phyloP scores from a whole-genome alignment of 108 stramenopile genomes.

The Discostella pseudostelligera region DNA sequence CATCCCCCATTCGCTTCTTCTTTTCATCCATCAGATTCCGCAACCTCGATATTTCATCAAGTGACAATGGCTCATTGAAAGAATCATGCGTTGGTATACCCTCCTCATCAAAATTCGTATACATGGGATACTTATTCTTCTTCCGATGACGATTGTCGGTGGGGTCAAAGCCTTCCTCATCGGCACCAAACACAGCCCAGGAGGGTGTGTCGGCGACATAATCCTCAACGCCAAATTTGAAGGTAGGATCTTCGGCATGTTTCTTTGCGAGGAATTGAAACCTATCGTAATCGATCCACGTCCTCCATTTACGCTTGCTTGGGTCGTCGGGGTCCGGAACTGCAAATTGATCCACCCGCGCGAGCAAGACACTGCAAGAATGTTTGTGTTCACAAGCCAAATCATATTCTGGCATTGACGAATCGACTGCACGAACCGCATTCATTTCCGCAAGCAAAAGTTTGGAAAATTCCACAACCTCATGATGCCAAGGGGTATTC shows the following conservation, averaged over 20 bases:
- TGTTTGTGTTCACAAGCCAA: constrained; percentile 95
- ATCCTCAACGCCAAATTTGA: constrained; percentile 79
- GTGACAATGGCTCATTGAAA: constrained; percentile 50
- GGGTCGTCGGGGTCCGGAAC: constrained; percentile 53
- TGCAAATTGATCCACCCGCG: constrained; percentile 86
- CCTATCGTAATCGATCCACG: constrained; percentile 96
- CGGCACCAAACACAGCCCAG: constrained; percentile 91
- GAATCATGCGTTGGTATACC: constrained; percentile 87
- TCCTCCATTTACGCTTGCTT: constrained; percentile 82
- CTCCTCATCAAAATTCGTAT: constrained; percentile 66
- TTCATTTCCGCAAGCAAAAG: constrained; percentile 65
- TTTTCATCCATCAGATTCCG: constrained; percentile 62
- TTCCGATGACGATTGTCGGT: constrained; percentile 80
- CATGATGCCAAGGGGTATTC: constrained; percentile 96
- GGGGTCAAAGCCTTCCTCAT: constrained; percentile 95
- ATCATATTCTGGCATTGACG: constrained; percentile 72
- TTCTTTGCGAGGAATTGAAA: constrained; percentile 77
- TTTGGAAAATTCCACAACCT: constrained; percentile 75
- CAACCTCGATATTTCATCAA: constrained; percentile 55
- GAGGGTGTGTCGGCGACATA: constrained; percentile 85
- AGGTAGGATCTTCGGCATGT: constrained; percentile 57
- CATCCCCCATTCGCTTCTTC: constrained; percentile 63
- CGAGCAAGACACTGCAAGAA: constrained; percentile 91
- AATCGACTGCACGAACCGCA: constrained; percentile 55
- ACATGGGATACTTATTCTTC: constrained; percentile 81